Base-by-base conservation (phyloP, 164 flowering plant species). In the Tinospora cordifolia region DNA sequence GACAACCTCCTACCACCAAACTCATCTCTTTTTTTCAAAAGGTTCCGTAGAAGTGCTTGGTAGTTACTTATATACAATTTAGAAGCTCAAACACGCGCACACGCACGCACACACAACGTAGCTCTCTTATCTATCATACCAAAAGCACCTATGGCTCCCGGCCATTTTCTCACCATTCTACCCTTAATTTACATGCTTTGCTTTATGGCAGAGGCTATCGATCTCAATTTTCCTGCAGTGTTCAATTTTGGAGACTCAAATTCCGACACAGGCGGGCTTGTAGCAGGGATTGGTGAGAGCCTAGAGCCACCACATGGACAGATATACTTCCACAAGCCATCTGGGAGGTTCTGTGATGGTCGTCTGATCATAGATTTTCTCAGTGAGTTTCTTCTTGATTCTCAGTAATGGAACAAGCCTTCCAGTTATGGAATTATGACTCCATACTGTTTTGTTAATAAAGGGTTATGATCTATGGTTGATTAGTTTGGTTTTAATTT, bases 211-310 rank as follows among this genome's bases (percentile, higher is more conserved):
- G 64, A 41, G 10, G 68, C 83, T 30, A 69, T 81, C 5, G 72
- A 78, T 51, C 82, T 84, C 80, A 77, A 77, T 65, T 79, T 68
- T 21, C 87, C 88, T 12, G 88, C 87, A 1, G 78, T 85, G 47
- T 87, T 89, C 81, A 89, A 89, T 79, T 87, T 89, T 21, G 93
- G 93, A 0, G 93, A 89, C 49, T 89, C 93, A 2, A 89, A 89
- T 76, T 89, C 91, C 13, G 93, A 89, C 65, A 85, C 90, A 0
- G 91, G 94, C 0, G 77, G 74, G 0, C 81, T 87, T 6, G 75
- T 83, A 6, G 81, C 86, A 4, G 87, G 84, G n/a, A 63, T 74
- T 11, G 90, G 72, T 12, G 82, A 78, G 14, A 60, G 26, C 66
- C 75, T 89, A 7, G 70, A 76, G 14, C 84, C 84, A 0, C 94